Conservation (phyloP, 2,329 filamentous ascomycete species). For the Ceratocystis alfenasii region DNA sequence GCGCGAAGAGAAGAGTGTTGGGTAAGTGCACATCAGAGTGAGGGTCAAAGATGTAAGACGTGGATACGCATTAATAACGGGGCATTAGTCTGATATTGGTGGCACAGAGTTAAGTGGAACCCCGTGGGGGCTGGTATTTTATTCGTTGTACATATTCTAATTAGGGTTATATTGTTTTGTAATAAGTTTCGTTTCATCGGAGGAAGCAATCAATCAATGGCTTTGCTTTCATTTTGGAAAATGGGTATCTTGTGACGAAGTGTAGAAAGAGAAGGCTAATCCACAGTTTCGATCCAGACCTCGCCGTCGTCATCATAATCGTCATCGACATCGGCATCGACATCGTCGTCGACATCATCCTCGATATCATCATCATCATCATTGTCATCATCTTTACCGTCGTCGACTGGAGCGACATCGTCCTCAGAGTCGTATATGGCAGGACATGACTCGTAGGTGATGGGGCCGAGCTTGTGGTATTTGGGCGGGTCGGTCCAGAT, state of each 20-base stretch:
- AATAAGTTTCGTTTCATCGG: neutral
- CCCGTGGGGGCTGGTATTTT: neutral
- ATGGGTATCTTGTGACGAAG: neutral
- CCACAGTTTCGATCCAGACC: neutral
- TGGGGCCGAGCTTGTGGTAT: conserved; percentile 36
- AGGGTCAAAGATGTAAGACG: neutral
- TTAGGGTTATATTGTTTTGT: neutral
- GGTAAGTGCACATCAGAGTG: neutral
- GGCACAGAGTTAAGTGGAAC: neutral
- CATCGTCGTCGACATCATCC: neutral
- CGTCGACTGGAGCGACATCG: neutral
- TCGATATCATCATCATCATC: neutral
- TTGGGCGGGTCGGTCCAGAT: conserved; percentile 46
- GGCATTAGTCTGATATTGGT: neutral
- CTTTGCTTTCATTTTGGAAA: neutral
- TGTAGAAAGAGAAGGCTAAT: neutral
- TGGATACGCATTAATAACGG: neutral
- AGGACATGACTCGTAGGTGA: conserved; percentile 25
- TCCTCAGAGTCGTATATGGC: neutral
- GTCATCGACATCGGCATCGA: neutral
- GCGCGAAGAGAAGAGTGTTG: neutral
- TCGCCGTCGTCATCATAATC: neutral
- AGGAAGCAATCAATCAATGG: neutral
- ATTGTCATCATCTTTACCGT: neutral
- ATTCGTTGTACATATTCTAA: neutral